phyloP scores from a whole-genome alignment of 2,329 filamentous ascomycete species.

The Arachnomyces sp. region DNA sequence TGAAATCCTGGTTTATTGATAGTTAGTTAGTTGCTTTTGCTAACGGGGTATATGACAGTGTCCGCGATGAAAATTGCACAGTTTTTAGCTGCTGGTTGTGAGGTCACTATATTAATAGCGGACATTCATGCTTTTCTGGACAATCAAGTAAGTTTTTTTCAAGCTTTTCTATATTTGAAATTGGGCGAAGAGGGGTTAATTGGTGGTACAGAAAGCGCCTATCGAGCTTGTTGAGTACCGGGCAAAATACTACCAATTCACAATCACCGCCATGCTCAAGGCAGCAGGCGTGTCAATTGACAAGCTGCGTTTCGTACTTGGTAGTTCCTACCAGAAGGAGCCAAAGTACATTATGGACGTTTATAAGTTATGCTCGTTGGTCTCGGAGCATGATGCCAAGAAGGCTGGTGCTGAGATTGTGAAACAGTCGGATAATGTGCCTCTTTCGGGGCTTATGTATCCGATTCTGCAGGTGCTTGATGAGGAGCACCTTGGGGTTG shows the following conservation, averaged over 20 bases:
- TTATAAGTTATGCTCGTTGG: constrained; percentile 62
- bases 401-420: constrained; percentile 91
- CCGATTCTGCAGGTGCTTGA: constrained; percentile 85
- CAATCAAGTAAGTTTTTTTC: constrained; percentile 36
- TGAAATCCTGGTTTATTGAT: no score
- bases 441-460: constrained; percentile 68
- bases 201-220: constrained; percentile 54
- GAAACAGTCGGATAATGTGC: constrained; percentile 73
- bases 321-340: constrained; percentile 63
- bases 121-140: constrained; percentile 49
- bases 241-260: constrained; percentile 66
- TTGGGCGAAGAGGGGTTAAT: constrained; percentile 29
- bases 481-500: constrained; percentile 79
- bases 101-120: constrained; percentile 64
- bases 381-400: constrained; percentile 72
- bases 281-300: constrained; percentile 66
- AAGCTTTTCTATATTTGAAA: no score
- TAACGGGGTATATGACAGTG: constrained; percentile 32
- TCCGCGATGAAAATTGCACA: constrained; percentile 78
- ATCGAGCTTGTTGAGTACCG: constrained; percentile 70
- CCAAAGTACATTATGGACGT: constrained; percentile 77
- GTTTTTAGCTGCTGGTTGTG: constrained; percentile 70
- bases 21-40: no score
- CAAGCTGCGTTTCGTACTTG: constrained; percentile 66
- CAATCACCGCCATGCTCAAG: constrained; percentile 61